phyloP scores from a whole-genome alignment of 129 eudicot species.

The Artemisia argyi region DNA sequence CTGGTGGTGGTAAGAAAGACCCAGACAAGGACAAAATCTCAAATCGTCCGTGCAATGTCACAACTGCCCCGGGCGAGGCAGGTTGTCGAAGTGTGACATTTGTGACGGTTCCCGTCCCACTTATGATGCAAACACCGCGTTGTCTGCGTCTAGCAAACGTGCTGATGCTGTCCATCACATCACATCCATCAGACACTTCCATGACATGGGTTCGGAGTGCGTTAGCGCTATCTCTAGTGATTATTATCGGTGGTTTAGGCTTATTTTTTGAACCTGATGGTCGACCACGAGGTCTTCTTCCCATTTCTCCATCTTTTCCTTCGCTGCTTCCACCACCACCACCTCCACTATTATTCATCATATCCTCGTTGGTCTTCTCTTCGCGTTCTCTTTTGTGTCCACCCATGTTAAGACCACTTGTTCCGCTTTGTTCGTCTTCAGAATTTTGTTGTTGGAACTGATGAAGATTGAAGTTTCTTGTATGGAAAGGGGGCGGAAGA shows the following conservation, averaged over 20 bases:
- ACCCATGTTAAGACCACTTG: conserved; percentile 54
- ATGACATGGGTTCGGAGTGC: conserved; percentile 81
- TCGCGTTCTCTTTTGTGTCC: conserved; percentile 56
- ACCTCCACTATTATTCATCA: conserved; percentile 11
- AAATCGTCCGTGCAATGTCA: conserved; percentile 70
- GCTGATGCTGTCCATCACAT: conserved; percentile 65
- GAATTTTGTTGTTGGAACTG: conserved; percentile 58
- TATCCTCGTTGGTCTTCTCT: conserved; percentile 39
- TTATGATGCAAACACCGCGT: conserved; percentile 71
- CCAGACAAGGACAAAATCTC: conserved; percentile 78
- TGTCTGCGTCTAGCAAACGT: conserved; percentile 69
- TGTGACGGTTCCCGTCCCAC: conserved; percentile 69
- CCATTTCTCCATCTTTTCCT: conserved; percentile 46
- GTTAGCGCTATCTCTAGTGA: conserved; percentile 69
- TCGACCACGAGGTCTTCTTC: conserved; percentile 69
- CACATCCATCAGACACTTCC: conserved; percentile 78
- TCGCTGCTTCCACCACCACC: conserved; percentile 45
- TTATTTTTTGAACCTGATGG: conserved; percentile 80
- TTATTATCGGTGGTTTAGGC: conserved; percentile 75
- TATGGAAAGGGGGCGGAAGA: conserved; percentile 75
- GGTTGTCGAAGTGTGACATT: conserved; percentile 77
- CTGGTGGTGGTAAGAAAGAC: conserved; percentile 76
- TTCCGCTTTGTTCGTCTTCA: conserved; percentile 74
- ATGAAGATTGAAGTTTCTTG: conserved; percentile 69
- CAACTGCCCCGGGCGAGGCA: conserved; percentile 57